Conservation (phyloP, 2,329 filamentous ascomycete genomes). For the Gaeumannomyces sp. region DNA sequence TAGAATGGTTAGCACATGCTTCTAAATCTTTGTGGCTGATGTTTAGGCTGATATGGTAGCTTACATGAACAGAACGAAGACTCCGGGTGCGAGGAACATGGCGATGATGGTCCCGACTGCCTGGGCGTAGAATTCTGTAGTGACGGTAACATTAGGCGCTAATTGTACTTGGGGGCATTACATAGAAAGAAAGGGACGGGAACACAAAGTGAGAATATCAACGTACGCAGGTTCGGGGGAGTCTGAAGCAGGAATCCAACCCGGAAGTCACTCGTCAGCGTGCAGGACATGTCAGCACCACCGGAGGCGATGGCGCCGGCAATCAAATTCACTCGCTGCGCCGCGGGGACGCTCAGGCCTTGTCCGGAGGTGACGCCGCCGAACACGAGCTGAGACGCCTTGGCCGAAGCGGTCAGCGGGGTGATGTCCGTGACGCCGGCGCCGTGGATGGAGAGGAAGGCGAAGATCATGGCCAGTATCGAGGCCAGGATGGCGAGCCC, state of each 20-base stretch:
- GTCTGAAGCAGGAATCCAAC: conserved; percentile 45
- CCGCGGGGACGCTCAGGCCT: conserved; percentile 24
- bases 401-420: conserved; percentile 42
- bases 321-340: conserved; percentile 11
- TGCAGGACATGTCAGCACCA: conserved; percentile 27
- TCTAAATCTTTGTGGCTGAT: neutral
- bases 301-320: conserved; percentile 5
- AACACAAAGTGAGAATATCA: no score
- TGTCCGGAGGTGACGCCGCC: conserved; percentile 42
- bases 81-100: conserved; percentile 44
- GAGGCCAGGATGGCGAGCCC: conserved; percentile 29
- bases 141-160: conserved; percentile 21
- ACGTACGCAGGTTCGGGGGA: conserved; percentile 26
- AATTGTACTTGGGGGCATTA: no score
- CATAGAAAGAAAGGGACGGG: no score
- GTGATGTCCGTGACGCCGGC: conserved; percentile 40
- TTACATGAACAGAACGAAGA: conserved; percentile 42
- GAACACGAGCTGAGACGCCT: conserved; percentile 45
- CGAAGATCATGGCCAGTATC: conserved; percentile 40
- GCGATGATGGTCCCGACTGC: conserved; percentile 44
- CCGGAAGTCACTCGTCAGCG: conserved; percentile 38
- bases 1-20: neutral
- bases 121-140: conserved; percentile 40
- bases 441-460: conserved; percentile 41
- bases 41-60: neutral